Base-by-base conservation (phyloP, 163 green algal genomes). In the Scenedesmus sp. region DNA sequence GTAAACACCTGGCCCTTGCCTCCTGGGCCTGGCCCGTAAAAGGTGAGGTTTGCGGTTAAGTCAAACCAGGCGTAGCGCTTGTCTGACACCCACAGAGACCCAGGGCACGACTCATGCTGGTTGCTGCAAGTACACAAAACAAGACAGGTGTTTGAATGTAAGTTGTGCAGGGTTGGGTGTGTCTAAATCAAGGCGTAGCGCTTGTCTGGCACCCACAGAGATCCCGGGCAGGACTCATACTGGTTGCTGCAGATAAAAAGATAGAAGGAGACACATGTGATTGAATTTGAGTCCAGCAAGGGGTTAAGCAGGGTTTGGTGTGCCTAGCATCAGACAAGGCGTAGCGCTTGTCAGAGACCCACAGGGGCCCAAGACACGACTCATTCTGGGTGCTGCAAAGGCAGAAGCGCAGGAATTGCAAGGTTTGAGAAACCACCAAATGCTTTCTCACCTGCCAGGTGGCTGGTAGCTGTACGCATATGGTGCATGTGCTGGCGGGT, bases 1-100 rank as follows among this genome's bases (percentile, higher is more conserved):
- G 89, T 74, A 82, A 95, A 94, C 73, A 95, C 92, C 57, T 92
- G 90, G 2, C 90, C 90, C 90, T 81, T 79, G 83, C 83, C 90
- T 15, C 90, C 90, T 20, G 88, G 88, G 9, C 90, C 90, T 16
- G 90, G 90, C 12, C 90, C 90, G 9, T 87, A 90, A 54, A 92
- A 92, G 2, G 90, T 92, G 26, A 92, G 34, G 90, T 92, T 92
- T 26, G 90, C 83, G 0, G 90, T 87, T 23, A 92, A 34, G 70
- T 92, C 90, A 76, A 87, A 92, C 67, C 83, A 92, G 23, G 90
- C 90, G 70, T 90, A 92, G 15, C 90, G 90, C 82, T 92, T 85
- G 70, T 59, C 12, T 3, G 55, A 79, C 0, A 92, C 90, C 70
- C 76, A 92, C 34, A 90, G 54, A 6, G 82, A 86, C 0, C 83